Base-by-base conservation (phyloP, 305 asterid species). In the Andrographis paniculata region DNA sequence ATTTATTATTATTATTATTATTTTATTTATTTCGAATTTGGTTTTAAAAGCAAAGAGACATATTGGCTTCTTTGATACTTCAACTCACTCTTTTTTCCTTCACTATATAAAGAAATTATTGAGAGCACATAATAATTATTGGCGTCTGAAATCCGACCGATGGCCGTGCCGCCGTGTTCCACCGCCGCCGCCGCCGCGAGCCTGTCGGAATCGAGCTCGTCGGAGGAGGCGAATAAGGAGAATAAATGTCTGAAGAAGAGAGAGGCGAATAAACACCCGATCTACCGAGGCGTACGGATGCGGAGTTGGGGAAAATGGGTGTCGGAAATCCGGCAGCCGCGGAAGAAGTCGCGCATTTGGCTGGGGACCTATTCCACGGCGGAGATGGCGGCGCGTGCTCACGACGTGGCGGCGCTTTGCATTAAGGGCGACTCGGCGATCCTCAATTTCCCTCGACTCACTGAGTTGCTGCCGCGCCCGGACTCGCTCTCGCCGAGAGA, bases 251-350 rank as follows among this genome's bases (percentile, higher is more conserved):
- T n/a, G 30, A 61, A 45, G 58, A 62, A 28, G 17, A 60, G 62
- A 17, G 53, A 15, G 13, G 84, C 75, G 3, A 56, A 53, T 15
- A 69, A 56, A 31, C 80, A 77, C 19, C 86, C 83, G 5, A 49
- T 77, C 5, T 80, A 80, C 70, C 58, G 80, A 9, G 92, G 92
- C 0, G 92, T 80, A 30, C 60, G 92, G 21, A 80, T 77, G 92
- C 53, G 92, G 5, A 80, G 86, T 63, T 77, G 92, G 92, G 92
- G 87, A 0, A 80, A 74, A 61, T 80, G 92, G 92, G 92, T 80
- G 0, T 77, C 92, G 8, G 92, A 80, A 47, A 80, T 80, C 48
- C 80, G 92, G 0, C 86, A 80, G 66, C 92, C 92, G 22, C 59
- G 77, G 45, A 77, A 77, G 63, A 80, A 80, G 48, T 52, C 81